Conservation (phyloP, 805 yeast genomes). For the Jamesozyma jinghongensis region DNA sequence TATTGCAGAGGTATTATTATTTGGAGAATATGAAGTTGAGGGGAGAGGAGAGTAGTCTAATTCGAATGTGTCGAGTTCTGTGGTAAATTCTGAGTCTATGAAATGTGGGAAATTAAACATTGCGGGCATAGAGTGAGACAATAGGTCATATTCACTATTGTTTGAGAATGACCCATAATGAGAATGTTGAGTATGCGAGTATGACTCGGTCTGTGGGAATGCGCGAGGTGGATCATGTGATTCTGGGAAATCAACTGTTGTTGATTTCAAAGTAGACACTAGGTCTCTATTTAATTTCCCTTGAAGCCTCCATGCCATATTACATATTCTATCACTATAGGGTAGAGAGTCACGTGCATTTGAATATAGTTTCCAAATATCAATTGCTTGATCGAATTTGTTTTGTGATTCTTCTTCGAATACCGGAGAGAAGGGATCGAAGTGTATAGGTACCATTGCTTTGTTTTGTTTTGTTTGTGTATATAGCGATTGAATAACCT, state of each 20-base stretch:
- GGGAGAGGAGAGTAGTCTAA: background rate
- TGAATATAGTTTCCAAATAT: constrained; percentile 72
- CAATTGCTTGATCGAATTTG: background rate
- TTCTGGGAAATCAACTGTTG: no score
- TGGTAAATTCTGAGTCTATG: background rate
- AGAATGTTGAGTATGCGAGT: background rate
- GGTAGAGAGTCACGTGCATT: constrained; percentile 69
- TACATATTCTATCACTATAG: constrained; percentile 67
- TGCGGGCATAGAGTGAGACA: background rate
- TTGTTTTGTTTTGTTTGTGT: no score
- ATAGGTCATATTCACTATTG: background rate
- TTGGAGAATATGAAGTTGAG: background rate
- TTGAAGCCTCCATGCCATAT: constrained; percentile 63
- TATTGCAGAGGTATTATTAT: background rate
- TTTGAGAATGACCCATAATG: constrained; percentile 3
- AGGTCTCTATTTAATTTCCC: background rate
- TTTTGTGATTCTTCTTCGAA: background rate
- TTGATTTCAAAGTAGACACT: background rate
- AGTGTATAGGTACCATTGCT: no score
- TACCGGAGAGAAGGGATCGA: no score
- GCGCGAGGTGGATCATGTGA: background rate
- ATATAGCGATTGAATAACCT: no score
- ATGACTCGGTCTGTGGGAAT: background rate
- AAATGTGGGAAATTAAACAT: background rate
- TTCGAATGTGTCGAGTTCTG: constrained; percentile 1